Evolutionary conservation across 129 eudicot species (phyloP), one percentile per base, ranked within the genome.

Genomic region (Flaveria bidentis): DNA sequence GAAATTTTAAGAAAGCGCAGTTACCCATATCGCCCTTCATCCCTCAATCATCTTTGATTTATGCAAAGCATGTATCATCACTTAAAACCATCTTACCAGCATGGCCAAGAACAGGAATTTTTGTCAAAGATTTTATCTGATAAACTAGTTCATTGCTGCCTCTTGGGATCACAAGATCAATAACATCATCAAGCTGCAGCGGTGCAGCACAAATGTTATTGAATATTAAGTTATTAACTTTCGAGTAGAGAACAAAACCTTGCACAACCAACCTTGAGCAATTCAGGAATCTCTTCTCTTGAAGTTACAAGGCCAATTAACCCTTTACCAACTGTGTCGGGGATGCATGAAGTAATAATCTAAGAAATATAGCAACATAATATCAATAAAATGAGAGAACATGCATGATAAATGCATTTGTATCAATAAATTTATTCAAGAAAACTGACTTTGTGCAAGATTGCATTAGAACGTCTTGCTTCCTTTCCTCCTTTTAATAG

Each of bases 141-240:
- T 92, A 84, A 65, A 95, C 99, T 71, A 95, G 94, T 76, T 86
- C 88, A 75, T 95, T 95, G 92, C 99, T 91, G 78, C 99, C 99
- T 81, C 97, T 87, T 80, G 99, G 99, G 82, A 95, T 95, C 78
- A 95, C 99, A 80, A 95, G 97, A 85, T 95, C 97, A 63, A 95
- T 95, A 28, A 95, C 99, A 83, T 91, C 97, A 84, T 95, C 99
- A 87, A 89, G 90, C 99, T 95, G 89, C 26, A 45, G 41, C 41
- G 1, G 41, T 36, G 41, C 8, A 68, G 18, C 58, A 75, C 11
- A 80, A 57, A 78, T 58, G 25, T 63, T 55, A 55, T 51, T 52
- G 20, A 67, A 26, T 18, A 74, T 79, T 60, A 69, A 53, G 36
- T 47, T 20, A 60, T 60, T 10, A 2, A 25, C 30, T 41, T 36